Conservation (phyloP, 2,329 filamentous ascomycete genomes). For the Polychaeton citri region DNA sequence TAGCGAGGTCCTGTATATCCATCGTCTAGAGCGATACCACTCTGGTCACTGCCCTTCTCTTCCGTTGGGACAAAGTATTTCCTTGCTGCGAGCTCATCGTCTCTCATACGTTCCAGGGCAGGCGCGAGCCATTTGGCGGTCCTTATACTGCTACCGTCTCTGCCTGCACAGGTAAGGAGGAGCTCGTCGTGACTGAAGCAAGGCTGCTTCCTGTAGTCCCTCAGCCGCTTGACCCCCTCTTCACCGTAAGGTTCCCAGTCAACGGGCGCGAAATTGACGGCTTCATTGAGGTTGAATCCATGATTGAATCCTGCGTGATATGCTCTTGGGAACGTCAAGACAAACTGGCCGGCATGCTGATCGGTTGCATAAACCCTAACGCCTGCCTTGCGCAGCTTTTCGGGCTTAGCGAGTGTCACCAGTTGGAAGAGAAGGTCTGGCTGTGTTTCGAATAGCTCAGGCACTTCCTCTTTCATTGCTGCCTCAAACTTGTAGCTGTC, state of each 20-base stretch:
- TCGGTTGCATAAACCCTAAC: slow-evolving; percentile 92
- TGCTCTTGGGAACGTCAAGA: slow-evolving; percentile 91
- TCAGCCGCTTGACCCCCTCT: slow-evolving; percentile 70
- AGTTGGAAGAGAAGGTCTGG: slow-evolving; percentile 93
- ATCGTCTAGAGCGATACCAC: slow-evolving; percentile 25
- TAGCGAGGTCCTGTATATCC: slow-evolving; percentile 20
- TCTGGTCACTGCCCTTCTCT: slow-evolving; percentile 8
- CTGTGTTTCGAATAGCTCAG: slow-evolving; percentile 92
- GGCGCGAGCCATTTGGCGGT: slow-evolving; percentile 92
- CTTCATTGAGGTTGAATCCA: slow-evolving; percentile 96
- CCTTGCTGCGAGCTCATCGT: slow-evolving; percentile 58
- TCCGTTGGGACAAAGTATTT: slow-evolving; percentile 42
- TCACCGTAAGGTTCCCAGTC: slow-evolving; percentile 95
- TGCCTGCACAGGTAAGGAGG: slow-evolving; percentile 76
- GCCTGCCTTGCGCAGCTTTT: slow-evolving; percentile 82
- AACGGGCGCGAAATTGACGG: slow-evolving; percentile 88
- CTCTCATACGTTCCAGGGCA: slow-evolving; percentile 64
- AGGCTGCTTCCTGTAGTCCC: slow-evolving; percentile 77
- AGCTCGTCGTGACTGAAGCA: slow-evolving; percentile 97
- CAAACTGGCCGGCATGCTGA: slow-evolving; percentile 87
- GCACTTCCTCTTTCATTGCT: slow-evolving; percentile 89
- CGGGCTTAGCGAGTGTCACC: slow-evolving; percentile 87
- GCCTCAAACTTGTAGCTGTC: slow-evolving; percentile 91
- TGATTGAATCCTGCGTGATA: slow-evolving; percentile 99
- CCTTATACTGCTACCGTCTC: slow-evolving; percentile 58